A percentile compares a stretch with the other conserved stretches of the same genome.
Evolutionary conservation across 306 rosid genomes (phyloP).

Genomic region (Casuarina glauca): DNA sequence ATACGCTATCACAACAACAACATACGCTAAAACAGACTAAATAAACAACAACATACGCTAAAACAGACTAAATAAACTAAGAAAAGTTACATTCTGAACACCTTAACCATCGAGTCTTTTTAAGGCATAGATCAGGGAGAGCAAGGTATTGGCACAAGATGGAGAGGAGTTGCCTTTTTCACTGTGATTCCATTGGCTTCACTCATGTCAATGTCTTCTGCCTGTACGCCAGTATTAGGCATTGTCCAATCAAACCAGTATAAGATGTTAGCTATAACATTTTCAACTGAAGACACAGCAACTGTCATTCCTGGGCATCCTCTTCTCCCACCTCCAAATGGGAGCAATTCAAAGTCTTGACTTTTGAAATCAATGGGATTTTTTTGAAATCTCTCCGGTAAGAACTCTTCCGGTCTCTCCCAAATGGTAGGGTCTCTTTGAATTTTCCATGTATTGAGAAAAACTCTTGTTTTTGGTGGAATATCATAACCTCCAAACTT

Average conservation of each 20-base stretch:
- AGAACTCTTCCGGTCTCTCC: no score
- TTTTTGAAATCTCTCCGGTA: slow-evolving; percentile 20
- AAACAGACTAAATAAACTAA: not conserved
- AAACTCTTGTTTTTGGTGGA: slow-evolving; percentile 20
- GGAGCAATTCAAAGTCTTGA: slow-evolving; percentile 24
- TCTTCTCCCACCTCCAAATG: slow-evolving; percentile 39
- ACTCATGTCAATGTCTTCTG: not conserved
- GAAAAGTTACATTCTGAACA: not conserved
- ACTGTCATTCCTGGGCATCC: slow-evolving; percentile 33
- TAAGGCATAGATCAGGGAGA: not conserved
- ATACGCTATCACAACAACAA: not conserved
- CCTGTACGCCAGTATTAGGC: not conserved
- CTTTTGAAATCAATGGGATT: not conserved
- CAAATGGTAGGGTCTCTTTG: slow-evolving; percentile 29
- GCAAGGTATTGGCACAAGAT: not conserved
- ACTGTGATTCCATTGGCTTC: not conserved
- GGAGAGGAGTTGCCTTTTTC: not conserved
- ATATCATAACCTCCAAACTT: slow-evolving; percentile 15
- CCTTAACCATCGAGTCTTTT: not conserved
- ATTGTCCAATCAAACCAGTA: slow-evolving; percentile 3
- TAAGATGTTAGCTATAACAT: slow-evolving; percentile 13
- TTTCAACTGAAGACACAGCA: slow-evolving; percentile 13
- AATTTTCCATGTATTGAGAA: slow-evolving; percentile 30
- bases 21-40: no score
- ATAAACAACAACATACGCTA: not conserved